These are phyloP conservation scores for Rhododendron griersonianum DNA, from an alignment of 148 eudicot species.

Conservation along the genomic window DNA sequence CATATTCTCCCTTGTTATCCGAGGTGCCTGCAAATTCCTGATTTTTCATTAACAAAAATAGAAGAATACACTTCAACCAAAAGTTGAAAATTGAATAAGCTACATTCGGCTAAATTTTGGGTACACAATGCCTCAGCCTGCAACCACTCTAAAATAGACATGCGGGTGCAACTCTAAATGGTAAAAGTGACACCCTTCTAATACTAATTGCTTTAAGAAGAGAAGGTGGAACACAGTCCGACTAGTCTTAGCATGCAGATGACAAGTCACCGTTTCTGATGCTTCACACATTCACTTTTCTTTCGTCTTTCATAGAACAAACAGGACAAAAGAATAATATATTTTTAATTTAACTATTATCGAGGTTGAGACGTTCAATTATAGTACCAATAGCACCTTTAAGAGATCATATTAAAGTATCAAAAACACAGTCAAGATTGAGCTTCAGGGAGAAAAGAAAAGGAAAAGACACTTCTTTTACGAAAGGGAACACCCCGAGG, in stretches of 20 bases:
- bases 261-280: not conserved
- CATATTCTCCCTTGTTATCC: constrained; percentile 40
- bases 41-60: constrained; percentile 2
- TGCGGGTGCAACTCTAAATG: too few relatives aligned
- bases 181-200: not conserved
- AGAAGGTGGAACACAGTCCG: not conserved
- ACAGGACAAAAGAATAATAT: not conserved
- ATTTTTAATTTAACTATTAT: not conserved
- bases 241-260: not conserved
- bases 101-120: not conserved
- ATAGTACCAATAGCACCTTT: not conserved
- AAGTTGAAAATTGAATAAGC: not conserved
- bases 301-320: not conserved
- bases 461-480: not conserved
- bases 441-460: not conserved
- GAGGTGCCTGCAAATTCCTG: constrained; percentile 39
- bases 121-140: not conserved
- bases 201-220: not conserved
- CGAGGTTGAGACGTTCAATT: not conserved
- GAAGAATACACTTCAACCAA: not conserved
- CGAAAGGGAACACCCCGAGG: not conserved
- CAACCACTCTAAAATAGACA: not conserved
- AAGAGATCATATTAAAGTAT: not conserved
- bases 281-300: not conserved
- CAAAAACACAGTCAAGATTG: not conserved